Conservation (phyloP, 148 eudicot species). For the Hydrangea macrophylla region DNA sequence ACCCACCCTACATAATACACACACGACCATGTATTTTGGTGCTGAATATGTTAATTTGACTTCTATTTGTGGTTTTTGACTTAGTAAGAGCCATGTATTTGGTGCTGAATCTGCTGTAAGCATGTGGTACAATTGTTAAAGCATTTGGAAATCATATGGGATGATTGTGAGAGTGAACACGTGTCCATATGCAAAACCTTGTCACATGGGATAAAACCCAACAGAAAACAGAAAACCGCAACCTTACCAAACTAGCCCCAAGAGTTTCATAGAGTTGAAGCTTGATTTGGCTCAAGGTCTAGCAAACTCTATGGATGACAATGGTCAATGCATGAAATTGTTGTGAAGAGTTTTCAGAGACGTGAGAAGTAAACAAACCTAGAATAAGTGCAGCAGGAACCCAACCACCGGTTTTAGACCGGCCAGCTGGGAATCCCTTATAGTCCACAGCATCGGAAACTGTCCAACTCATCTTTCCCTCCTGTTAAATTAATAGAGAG, state of each 20-base stretch:
- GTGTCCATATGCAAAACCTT: too few species aligned
- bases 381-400: slow-evolving; percentile 66
- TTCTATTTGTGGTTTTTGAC: too few species aligned
- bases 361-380: slow-evolving; percentile 31
- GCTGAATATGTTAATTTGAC: not conserved
- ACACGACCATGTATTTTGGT: too few species aligned
- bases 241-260: too few species aligned
- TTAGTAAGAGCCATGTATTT: too few species aligned
- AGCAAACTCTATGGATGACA: not conserved
- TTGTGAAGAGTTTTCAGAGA: not conserved
- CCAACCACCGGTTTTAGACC: slow-evolving; percentile 87
- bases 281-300: not conserved
- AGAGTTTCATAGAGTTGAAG: too few species aligned
- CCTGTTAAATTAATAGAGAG: slow-evolving; percentile 22
- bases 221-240: too few species aligned
- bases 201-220: too few species aligned
- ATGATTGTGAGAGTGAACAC: too few species aligned
- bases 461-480: slow-evolving; percentile 49
- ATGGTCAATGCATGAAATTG: not conserved
- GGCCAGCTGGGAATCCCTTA: slow-evolving; percentile 67
- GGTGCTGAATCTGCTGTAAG: too few species aligned
- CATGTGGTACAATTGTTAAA: too few species aligned
- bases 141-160: too few species aligned
- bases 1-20: not conserved
- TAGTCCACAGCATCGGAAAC: slow-evolving; percentile 67